phyloP scores from a whole-genome alignment of 2,329 filamentous ascomycete genomes.

The Septoria petroselini region DNA sequence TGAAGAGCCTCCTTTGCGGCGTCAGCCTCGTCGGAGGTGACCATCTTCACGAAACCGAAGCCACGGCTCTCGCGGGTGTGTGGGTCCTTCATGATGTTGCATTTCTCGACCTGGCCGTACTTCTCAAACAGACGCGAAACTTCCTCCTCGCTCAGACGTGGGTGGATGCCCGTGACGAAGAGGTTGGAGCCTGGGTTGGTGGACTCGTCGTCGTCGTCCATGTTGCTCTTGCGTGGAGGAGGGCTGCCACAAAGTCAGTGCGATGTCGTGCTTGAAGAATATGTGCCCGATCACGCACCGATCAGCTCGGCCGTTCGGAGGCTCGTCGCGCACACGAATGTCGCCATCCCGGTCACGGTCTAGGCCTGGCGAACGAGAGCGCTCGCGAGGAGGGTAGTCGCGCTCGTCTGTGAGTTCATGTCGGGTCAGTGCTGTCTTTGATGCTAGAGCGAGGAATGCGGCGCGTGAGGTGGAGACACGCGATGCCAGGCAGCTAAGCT shows the following conservation, averaged over 20 bases:
- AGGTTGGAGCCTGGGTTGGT: slow-evolving; percentile 95
- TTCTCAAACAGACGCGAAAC: slow-evolving; percentile 96
- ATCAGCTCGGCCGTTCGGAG: slow-evolving; percentile 58
- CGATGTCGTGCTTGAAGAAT: not conserved
- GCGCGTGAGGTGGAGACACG: not conserved
- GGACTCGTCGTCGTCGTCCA: slow-evolving; percentile 55
- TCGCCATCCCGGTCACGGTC: slow-evolving; percentile 50
- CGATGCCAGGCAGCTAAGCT: not conserved
- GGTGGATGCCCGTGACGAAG: slow-evolving; percentile 97
- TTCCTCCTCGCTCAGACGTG: slow-evolving; percentile 82
- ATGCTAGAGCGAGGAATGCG: not conserved
- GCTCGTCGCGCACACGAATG: slow-evolving; percentile 56
- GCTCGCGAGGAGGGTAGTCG: slow-evolving; percentile 58
- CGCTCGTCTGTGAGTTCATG: slow-evolving; percentile 52
- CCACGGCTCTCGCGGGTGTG: slow-evolving; percentile 98
- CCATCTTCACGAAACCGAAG: slow-evolving; percentile 99
- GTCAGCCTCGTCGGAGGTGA: slow-evolving; percentile 89
- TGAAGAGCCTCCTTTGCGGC: slow-evolving; percentile 95
- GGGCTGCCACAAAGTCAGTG: slow-evolving; percentile 6
- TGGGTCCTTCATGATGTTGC: slow-evolving; percentile 98
- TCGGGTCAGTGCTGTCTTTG: slow-evolving; percentile 17
- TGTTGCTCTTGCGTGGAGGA: slow-evolving; percentile 13
- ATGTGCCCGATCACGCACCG: slow-evolving; percentile 41
- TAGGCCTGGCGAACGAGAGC: slow-evolving; percentile 62
- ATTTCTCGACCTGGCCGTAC: slow-evolving; percentile 97